Conservation (phyloP, 1,139 yeast genomes). For the Hemisphaericaspora lyxosophila region DNA sequence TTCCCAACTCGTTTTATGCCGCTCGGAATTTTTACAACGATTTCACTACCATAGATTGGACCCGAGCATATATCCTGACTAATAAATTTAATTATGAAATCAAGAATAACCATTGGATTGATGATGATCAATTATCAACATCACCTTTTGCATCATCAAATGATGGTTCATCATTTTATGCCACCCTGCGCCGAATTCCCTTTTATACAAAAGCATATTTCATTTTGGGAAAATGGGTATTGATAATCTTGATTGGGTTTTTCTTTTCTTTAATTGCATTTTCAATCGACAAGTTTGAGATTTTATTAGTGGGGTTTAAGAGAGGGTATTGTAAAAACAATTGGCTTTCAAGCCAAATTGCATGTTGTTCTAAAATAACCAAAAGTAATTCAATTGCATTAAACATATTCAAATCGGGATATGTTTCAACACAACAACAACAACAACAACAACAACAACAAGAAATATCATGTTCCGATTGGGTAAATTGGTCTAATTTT, state of each 20-base stretch:
- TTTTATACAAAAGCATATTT: slow-evolving; percentile 26
- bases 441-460: slow-evolving; percentile 31
- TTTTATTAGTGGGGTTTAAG: slow-evolving; percentile 52
- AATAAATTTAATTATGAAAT: slow-evolving; percentile 47
- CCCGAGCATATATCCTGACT: slow-evolving; percentile 49
- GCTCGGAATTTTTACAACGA: slow-evolving; percentile 53
- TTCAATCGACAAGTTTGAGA: slow-evolving; percentile 51
- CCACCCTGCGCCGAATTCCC: slow-evolving; percentile 17
- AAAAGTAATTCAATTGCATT: slow-evolving; percentile 2
- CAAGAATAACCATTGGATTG: slow-evolving; percentile 14
- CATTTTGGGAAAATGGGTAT: slow-evolving; percentile 45
- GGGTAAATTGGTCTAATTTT: slow-evolving; percentile 49
- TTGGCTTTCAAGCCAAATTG: slow-evolving; percentile 46
- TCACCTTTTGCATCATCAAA: slow-evolving; percentile 1
- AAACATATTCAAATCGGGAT: slow-evolving; percentile 26
- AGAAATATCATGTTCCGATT: slow-evolving; percentile 17
- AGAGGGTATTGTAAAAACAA: slow-evolving; percentile 53
- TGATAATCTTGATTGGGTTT: slow-evolving; percentile 50
- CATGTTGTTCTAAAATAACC: slow-evolving; percentile 35
- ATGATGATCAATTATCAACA: slow-evolving; percentile 1
- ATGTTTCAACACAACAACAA: too few relatives aligned
- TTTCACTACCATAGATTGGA: slow-evolving; percentile 72
- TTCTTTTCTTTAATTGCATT: slow-evolving; percentile 52
- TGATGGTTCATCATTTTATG: neutral
- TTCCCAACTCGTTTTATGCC: slow-evolving; percentile 21